These are phyloP conservation scores for Amaranthus tricolor DNA, from an alignment of 179 eudicot species.

Conservation along the genomic window DNA sequence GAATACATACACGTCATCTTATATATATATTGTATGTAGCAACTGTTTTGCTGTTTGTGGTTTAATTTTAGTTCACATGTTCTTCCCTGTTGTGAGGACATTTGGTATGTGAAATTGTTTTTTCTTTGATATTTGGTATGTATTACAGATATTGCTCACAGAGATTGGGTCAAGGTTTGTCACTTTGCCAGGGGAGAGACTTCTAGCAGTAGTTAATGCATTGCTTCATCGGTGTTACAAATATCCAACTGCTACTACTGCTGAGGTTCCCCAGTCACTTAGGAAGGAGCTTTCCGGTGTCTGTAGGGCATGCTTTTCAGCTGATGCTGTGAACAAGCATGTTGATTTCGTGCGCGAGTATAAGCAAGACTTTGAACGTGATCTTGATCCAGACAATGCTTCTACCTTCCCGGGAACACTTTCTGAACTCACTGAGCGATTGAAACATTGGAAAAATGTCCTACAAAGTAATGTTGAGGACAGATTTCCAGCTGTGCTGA, in stretches of 20 bases:
- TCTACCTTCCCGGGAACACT: constrained; percentile 88
- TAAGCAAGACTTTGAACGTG: constrained; percentile 96
- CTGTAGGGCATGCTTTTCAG: constrained; percentile 97
- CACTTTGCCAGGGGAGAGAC: constrained; percentile 96
- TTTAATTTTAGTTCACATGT: not conserved
- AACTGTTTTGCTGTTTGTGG: not conserved
- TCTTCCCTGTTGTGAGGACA: not conserved
- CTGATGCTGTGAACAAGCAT: constrained; percentile 99
- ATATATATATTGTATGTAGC: not conserved
- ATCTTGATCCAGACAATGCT: constrained; percentile 95
- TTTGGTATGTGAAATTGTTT: not conserved
- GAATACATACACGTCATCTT: not conserved
- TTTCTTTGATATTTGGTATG: not conserved
- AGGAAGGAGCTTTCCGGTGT: constrained; percentile 99
- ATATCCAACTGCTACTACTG: constrained; percentile 96
- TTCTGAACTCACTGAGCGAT: constrained; percentile 79
- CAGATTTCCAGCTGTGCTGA: constrained; percentile 93
- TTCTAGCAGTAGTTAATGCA: constrained; percentile 93
- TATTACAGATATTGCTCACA: constrained; percentile 75
- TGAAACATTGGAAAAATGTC: constrained; percentile 98
- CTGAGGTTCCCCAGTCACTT: constrained; percentile 97
- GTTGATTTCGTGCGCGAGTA: constrained; percentile 93
- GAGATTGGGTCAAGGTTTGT: constrained; percentile 99
- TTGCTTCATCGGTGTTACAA: constrained; percentile 95
- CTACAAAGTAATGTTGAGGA: constrained; percentile 98